Percentiles rank a stretch among this genome's conserved stretches.
These are phyloP conservation scores for Chamaecrista fasciculata DNA, from an alignment of 306 rosid species.

Conservation along the genomic window DNA sequence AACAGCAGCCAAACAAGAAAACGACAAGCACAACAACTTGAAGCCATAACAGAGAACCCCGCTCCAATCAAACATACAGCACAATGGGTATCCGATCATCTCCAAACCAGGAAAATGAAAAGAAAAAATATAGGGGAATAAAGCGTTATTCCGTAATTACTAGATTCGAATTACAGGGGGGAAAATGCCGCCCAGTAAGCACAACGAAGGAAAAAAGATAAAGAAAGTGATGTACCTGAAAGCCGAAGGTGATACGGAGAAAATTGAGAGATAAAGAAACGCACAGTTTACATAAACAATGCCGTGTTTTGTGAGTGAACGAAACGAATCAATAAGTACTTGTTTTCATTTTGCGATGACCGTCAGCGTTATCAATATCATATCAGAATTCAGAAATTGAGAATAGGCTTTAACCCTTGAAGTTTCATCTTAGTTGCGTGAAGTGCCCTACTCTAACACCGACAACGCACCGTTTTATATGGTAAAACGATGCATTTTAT, in stretches of 20 bases:
- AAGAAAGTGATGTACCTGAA: conserved; percentile 30
- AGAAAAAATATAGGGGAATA: conserved; percentile 11
- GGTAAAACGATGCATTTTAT: too few relatives aligned
- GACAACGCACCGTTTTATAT: too few relatives aligned
- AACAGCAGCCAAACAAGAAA: background rate
- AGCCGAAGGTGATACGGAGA: background rate
- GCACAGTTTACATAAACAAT: background rate
- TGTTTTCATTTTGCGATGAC: too few relatives aligned
- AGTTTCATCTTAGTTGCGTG: conserved; percentile 9
- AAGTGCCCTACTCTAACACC: conserved; percentile 4
- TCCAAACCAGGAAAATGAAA: background rate
- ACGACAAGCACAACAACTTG: background rate
- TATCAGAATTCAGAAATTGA: too few relatives aligned
- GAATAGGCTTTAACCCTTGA: background rate
- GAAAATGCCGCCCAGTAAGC: background rate
- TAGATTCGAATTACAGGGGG: conserved; percentile 5
- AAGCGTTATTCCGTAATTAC: background rate
- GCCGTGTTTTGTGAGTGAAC: background rate
- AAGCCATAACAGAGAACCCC: conserved; percentile 26
- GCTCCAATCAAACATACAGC: conserved; percentile 23
- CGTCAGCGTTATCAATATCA: background rate
- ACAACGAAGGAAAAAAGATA: background rate
- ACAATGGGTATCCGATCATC: conserved; percentile 28
- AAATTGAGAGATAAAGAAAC: background rate
- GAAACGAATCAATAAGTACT: background rate